A percentile compares a stretch with the other conserved stretches of the same genome.
Conservation (phyloP, 2,329 filamentous ascomycete genomes). For the Colletotrichum truncatum region DNA sequence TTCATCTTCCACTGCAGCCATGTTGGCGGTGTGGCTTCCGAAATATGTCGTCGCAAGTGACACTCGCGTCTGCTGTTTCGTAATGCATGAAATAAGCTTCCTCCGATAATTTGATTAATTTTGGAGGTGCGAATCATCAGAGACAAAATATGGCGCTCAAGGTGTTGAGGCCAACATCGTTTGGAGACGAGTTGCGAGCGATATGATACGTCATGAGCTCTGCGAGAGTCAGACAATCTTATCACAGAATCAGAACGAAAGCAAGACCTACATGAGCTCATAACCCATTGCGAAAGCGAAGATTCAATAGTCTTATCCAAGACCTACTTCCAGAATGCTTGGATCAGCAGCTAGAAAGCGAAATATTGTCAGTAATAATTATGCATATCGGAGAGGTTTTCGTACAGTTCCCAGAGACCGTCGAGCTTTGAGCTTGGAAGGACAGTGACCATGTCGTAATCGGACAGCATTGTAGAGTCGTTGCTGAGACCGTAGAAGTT, state of each 20-base stretch:
- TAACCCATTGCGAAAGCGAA: background rate
- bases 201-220: background rate
- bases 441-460: background rate
- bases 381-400: background rate
- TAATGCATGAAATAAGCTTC: too few relatives aligned
- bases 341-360: constrained; percentile 6
- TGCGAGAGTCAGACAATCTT: background rate
- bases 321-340: background rate
- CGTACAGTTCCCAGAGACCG: constrained; percentile 23
- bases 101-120: too few relatives aligned
- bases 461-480: background rate
- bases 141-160: too few relatives aligned
- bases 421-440: constrained; percentile 4
- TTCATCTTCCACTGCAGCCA: too few relatives aligned
- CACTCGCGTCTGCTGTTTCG: too few relatives aligned
- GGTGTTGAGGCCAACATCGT: too few relatives aligned
- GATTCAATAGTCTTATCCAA: background rate
- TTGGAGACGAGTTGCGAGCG: background rate
- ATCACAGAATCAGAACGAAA: background rate
- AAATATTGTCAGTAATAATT: background rate
- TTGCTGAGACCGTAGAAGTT: background rate
- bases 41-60: background rate
- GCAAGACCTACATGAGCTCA: background rate
- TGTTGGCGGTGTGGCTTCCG: background rate
- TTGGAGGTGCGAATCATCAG: too few relatives aligned